Evolutionary conservation across 768 basidiomycete species (phyloP), one percentile per base, ranked within the genome.

Genomic region (Calocybe gangraenosa): DNA sequence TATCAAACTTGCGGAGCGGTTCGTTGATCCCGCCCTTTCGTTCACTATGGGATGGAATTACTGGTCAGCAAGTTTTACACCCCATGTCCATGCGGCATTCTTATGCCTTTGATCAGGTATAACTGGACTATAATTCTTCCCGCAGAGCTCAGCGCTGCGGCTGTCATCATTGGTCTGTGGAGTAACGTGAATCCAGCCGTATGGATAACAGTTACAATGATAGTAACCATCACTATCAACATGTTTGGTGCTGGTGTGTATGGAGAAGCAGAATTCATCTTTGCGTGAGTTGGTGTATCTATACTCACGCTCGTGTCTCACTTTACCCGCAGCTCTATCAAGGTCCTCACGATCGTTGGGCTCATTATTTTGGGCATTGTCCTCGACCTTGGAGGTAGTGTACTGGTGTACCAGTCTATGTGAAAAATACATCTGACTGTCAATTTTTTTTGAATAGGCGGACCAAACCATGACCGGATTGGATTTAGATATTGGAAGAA

Each of bases 181-280:
- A 71, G 78, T 36, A 46, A 63, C 0, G 65, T 73, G 13, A 78
- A 79, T 56, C 77, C 86, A 51, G 83, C 90, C 0, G 83, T 73
- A 15, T 96, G 89, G 88, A 84, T 96, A 33, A 65, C 79, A 0
- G 72, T 96, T 30, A 88, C 81, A 43, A 65, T 93, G 56, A 55
- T 87, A 31, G 81, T 95, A 20, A 83, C 87, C 33, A 61, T 94
- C 34, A 68, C 66, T 21, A 92, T 91, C 64, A 91, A 91, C 58
- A 58, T 86, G 69, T 63, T 81, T 5, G 88, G 87, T 38, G 82
- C 86, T 35, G 82, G 80, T 65, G 86, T 78, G 21, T 91, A 91
- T 55, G 87, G 88, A 28, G 89, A 92, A 63, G 80, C 81, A 6
- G 92, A 93, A 63, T 94, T 94, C 58, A 71, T 82, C 39, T 93